These are phyloP conservation scores for Lachancea nothofagi DNA, from an alignment of 805 yeast genomes.

Conservation along the genomic window DNA sequence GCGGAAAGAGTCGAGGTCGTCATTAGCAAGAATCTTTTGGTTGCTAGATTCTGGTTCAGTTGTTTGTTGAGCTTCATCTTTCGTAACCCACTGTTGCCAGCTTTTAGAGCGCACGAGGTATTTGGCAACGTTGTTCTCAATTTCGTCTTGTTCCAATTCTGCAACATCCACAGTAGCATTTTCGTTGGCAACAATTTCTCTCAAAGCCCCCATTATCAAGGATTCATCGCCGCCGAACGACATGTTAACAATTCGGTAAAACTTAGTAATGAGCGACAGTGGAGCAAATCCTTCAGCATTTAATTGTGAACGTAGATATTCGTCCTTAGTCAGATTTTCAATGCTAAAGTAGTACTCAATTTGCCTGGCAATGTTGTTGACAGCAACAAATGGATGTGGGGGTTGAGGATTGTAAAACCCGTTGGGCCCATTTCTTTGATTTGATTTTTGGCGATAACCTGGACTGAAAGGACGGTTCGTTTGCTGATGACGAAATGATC, in stretches of 20 bases:
- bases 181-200: constrained; percentile 30
- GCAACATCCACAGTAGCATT: constrained; percentile 29
- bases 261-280: constrained; percentile 24
- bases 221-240: constrained; percentile 40
- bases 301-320: constrained; percentile 72
- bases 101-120: constrained; percentile 29
- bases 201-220: constrained; percentile 28
- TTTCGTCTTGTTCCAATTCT: constrained; percentile 6
- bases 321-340: constrained; percentile 82
- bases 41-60: neutral
- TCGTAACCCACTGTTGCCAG: constrained; percentile 24
- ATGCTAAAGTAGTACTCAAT: constrained; percentile 85
- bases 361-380: constrained; percentile 43
- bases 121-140: constrained; percentile 14
- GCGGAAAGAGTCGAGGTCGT: constrained; percentile 24
- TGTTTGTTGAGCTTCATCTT: constrained; percentile 3
- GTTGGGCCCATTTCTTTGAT: constrained; percentile 3
- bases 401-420: constrained; percentile 10
- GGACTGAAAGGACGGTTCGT: constrained; percentile 14
- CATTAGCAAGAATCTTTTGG: constrained; percentile 19
- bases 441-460: constrained; percentile 11
- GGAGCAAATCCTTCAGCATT: constrained; percentile 32
- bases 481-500: constrained; percentile 5
- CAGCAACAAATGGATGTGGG: constrained; percentile 23
- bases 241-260: constrained; percentile 42